Evolutionary conservation across 495 filamentous ascomycete genomes (phyloP).

Genomic region (Achaetomiella virescens): DNA sequence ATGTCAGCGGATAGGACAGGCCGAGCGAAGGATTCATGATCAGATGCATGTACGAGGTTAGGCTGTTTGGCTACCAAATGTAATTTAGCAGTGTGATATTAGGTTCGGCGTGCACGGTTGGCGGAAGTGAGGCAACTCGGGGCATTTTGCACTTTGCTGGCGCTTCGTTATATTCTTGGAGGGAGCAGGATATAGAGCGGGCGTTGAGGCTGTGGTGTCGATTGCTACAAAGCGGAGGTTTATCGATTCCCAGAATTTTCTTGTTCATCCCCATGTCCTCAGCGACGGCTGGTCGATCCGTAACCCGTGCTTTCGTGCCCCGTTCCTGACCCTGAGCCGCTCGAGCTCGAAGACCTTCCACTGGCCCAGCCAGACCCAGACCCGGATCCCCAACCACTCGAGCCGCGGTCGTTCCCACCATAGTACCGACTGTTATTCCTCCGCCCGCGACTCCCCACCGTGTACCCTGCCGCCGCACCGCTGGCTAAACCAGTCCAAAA

Average conservation of each 20-base stretch:
- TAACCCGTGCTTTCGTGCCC: conserved; percentile 81
- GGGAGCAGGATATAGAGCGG: conserved; percentile 13
- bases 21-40: not conserved
- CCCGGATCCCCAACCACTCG: conserved; percentile 30
- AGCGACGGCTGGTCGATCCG: conserved; percentile 78
- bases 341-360: conserved; percentile 25
- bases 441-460: conserved; percentile 52
- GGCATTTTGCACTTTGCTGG: not conserved
- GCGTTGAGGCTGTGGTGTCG: not conserved
- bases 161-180: not conserved
- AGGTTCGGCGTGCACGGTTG: not conserved
- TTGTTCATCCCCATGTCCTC: conserved; percentile 12
- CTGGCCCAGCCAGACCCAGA: conserved; percentile 9
- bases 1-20: not conserved
- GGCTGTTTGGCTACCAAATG: not conserved
- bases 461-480: conserved; percentile 65
- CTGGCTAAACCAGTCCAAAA: conserved; percentile 77
- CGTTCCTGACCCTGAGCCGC: conserved; percentile 40
- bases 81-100: conserved; percentile 11
- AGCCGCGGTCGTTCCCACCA: conserved; percentile 37
- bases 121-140: not conserved
- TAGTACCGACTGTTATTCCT: conserved; percentile 25
- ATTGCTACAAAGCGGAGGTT: conserved; percentile 14
- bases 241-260: conserved; percentile 8
- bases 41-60: not conserved